Evolutionary conservation across 2,329 filamentous ascomycete genomes (phyloP).

Genomic region (Elsinoe ampelina): DNA sequence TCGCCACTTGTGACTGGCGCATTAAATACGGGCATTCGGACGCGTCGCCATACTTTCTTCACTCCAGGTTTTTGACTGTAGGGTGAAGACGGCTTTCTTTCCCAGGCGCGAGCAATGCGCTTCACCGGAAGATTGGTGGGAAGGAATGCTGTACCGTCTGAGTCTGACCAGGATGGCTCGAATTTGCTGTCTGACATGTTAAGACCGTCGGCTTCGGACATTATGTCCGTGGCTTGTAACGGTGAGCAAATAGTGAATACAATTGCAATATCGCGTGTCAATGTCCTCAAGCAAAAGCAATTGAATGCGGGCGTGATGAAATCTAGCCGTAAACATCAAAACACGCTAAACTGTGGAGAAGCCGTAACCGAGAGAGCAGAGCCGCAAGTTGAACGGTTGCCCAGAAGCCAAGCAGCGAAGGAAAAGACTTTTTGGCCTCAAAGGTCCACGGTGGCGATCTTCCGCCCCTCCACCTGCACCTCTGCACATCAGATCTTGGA

Average conservation of each 20-base stretch:
- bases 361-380: not conserved
- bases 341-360: conserved; percentile 7
- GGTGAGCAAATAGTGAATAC: not conserved
- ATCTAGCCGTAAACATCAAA: conserved; percentile 6
- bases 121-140: conserved; percentile 33
- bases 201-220: not conserved
- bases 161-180: conserved; percentile 32
- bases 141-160: conserved; percentile 33
- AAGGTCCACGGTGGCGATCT: not conserved
- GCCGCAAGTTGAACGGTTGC: not conserved
- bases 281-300: not conserved
- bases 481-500: conserved; percentile 1
- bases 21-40: conserved; percentile 1
- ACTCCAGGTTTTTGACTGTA: conserved; percentile 28
- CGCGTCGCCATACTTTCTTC: conserved; percentile 41
- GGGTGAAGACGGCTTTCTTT: conserved; percentile 37
- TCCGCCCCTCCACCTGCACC: not conserved
- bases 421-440: not conserved
- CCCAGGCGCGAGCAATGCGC: conserved; percentile 40
- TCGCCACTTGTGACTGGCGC: not conserved
- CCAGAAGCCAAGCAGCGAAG: not conserved
- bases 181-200: conserved; percentile 18
- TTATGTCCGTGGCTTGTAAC: not conserved
- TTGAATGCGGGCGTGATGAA: not conserved
- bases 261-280: not conserved